phyloP scores from a whole-genome alignment of 2,329 filamentous ascomycete species.

The Pseudogymnoascus pannorum region DNA sequence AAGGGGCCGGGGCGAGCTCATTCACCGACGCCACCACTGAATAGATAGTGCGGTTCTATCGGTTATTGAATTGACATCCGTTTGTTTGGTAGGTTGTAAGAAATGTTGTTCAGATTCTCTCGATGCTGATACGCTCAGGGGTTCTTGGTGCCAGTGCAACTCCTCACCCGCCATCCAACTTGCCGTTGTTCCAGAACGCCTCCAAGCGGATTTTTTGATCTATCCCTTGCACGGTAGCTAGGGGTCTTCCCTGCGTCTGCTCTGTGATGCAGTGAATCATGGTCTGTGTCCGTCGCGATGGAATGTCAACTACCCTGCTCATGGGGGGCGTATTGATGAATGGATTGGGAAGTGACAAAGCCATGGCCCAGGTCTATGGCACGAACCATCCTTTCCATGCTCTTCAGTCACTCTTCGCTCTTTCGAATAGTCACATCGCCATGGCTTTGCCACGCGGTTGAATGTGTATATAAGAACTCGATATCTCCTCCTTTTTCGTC shows the following conservation, averaged over 20 bases:
- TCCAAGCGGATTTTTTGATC: neutral
- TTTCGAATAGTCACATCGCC: neutral
- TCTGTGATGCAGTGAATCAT: neutral
- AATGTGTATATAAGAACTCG: conserved; percentile 6
- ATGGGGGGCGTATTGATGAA: neutral
- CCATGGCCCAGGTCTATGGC: neutral
- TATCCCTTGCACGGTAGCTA: neutral
- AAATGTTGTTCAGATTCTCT: neutral
- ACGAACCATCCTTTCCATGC: neutral
- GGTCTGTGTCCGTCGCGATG: neutral
- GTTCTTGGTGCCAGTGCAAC: neutral
- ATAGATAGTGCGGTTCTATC: neutral
- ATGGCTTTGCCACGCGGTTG: neutral
- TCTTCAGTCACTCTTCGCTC: neutral
- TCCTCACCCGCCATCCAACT: neutral
- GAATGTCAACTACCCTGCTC: neutral
- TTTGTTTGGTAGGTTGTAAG: neutral
- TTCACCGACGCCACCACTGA: neutral
- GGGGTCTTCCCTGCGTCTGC: neutral
- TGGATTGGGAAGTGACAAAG: neutral
- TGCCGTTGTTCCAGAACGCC: neutral
- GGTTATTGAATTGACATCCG: neutral
- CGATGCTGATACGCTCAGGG: neutral
- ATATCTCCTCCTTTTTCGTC: neutral
- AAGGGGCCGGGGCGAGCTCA: neutral